These are phyloP conservation scores for Cryptococcus neoformans DNA, from an alignment of 1,284 basidiomycete species.

Conservation along the genomic window DNA sequence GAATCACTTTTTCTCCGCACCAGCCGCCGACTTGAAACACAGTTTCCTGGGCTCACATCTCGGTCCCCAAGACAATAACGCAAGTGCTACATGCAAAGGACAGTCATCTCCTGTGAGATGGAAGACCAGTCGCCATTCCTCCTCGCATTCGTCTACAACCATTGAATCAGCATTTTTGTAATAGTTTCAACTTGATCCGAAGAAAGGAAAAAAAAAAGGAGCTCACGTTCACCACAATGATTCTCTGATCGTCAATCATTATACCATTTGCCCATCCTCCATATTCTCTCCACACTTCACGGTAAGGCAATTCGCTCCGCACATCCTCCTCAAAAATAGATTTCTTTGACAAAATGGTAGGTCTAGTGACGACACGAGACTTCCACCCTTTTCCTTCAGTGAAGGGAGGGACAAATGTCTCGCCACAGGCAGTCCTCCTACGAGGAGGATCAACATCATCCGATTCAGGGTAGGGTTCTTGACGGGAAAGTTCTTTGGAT, in stretches of 20 bases:
- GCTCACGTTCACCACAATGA: slow-evolving; percentile 37
- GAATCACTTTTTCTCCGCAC: too few relatives aligned
- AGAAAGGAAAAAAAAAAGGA: not conserved
- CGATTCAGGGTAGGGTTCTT: not conserved
- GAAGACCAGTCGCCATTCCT: slow-evolving; percentile 22
- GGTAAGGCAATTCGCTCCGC: slow-evolving; percentile 26
- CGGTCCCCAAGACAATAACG: too few relatives aligned
- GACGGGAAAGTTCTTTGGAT: not conserved
- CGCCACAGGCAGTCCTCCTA: not conserved
- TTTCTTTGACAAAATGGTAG: slow-evolving; percentile 17
- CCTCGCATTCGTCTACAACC: slow-evolving; percentile 13
- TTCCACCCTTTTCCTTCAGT: slow-evolving; percentile 1
- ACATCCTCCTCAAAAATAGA: slow-evolving; percentile 32
- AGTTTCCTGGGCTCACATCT: too few relatives aligned
- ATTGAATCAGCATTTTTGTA: not conserved
- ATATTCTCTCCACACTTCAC: slow-evolving; percentile 20
- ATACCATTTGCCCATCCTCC: slow-evolving; percentile 33
- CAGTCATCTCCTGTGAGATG: slow-evolving; percentile 33
- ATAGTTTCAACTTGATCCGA: not conserved
- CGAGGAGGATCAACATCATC: not conserved
- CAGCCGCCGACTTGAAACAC: too few relatives aligned
- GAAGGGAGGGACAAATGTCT: not conserved
- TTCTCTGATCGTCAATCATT: slow-evolving; percentile 46
- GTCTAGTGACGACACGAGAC: slow-evolving; percentile 3
- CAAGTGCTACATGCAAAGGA: slow-evolving; percentile 35